A percentile compares a stretch with the other conserved stretches of the same genome.
These are phyloP conservation scores for Chondrostereum purpureum DNA, from an alignment of 1,284 basidiomycete genomes.

Conservation along the genomic window DNA sequence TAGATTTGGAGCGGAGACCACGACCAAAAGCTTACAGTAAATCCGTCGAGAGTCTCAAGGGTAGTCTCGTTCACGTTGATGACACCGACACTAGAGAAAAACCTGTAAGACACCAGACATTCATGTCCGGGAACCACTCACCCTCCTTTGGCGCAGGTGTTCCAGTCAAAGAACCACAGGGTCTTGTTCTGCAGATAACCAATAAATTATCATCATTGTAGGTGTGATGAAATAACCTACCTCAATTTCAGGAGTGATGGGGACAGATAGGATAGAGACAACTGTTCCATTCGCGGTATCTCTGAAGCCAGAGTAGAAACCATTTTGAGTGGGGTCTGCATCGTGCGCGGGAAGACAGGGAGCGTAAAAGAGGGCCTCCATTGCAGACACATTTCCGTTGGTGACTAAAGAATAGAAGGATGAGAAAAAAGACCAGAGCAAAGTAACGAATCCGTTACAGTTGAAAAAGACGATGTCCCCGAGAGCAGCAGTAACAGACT, in stretches of 20 bases:
- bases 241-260: constrained; percentile 21
- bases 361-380: constrained; percentile 42
- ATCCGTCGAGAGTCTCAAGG: constrained; percentile 44
- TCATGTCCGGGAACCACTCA: neutral
- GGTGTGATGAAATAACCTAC: no score
- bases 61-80: constrained; percentile 48
- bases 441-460: constrained; percentile 29
- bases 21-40: constrained; percentile 31
- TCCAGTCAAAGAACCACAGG: constrained; percentile 55
- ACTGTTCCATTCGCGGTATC: constrained; percentile 40
- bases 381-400: constrained; percentile 48
- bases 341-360: constrained; percentile 45
- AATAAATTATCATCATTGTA: no score
- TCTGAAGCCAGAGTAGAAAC: constrained; percentile 49
- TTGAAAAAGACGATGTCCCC: constrained; percentile 51
- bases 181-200: constrained; percentile 33
- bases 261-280: constrained; percentile 36
- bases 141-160: constrained; percentile 44
- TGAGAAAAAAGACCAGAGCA: neutral
- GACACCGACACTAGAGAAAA: constrained; percentile 39
- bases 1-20: constrained; percentile 3
- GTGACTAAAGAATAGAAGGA: constrained; percentile 32
- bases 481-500: constrained; percentile 31
- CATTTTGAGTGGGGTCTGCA: constrained; percentile 44
- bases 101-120: neutral